Percentiles rank a stretch among this genome's conserved stretches.
These are phyloP conservation scores for Sicyos baderoa DNA, from an alignment of 306 rosid genomes.

Conservation along the genomic window DNA sequence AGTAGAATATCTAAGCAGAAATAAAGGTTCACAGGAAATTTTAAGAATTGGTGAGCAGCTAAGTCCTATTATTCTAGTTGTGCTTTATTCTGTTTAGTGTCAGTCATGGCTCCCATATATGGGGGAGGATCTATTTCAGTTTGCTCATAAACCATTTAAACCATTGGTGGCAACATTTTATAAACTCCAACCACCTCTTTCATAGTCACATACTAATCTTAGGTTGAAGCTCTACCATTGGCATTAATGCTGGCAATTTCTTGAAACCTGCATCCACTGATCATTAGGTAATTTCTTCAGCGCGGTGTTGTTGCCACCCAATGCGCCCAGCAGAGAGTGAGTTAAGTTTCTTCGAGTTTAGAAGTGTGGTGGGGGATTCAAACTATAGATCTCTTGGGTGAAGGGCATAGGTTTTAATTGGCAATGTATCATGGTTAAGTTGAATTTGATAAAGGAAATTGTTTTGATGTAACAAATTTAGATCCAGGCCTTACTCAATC, in stretches of 20 bases:
- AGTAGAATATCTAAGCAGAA: neutral
- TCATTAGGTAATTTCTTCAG: too few species aligned
- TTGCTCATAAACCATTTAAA: conserved; percentile 30
- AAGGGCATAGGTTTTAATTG: too few species aligned
- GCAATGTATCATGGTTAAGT: too few species aligned
- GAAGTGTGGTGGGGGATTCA: too few species aligned
- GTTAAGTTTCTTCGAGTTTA: too few species aligned
- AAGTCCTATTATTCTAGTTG: neutral
- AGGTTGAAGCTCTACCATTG: conserved; percentile 12
- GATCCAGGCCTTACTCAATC: too few species aligned
- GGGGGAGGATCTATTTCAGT: conserved; percentile 23
- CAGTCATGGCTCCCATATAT: conserved; percentile 24
- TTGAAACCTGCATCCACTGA: too few species aligned
- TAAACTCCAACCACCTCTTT: conserved; percentile 25
- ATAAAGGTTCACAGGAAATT: neutral
- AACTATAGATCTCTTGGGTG: too few species aligned
- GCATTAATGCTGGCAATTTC: too few species aligned
- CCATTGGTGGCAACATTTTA: conserved; percentile 28
- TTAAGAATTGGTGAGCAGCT: neutral
- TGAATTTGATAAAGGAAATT: neutral
- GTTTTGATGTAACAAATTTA: neutral
- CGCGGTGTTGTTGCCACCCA: too few species aligned
- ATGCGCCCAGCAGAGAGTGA: too few species aligned
- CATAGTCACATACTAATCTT: conserved; percentile 33
- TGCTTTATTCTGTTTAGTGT: conserved; percentile 1